phyloP scores from a whole-genome alignment of 1,284 basidiomycete species.

The Cutaneotrichosporon sp. region DNA sequence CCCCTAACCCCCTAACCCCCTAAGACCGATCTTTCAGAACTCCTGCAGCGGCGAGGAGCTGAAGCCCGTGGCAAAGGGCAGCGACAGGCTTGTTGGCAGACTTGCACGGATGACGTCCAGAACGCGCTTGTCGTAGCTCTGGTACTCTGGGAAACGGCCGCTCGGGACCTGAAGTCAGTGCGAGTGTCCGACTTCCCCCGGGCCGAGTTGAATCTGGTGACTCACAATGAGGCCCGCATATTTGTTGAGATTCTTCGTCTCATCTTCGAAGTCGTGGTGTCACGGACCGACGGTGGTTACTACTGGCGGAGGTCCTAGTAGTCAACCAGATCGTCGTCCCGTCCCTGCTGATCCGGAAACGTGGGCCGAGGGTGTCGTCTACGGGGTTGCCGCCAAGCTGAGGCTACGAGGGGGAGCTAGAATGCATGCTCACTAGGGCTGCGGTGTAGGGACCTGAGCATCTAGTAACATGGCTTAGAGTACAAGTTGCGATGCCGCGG shows the following conservation, averaged over 20 bases:
- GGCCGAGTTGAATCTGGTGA: neutral
- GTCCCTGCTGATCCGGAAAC: too few relatives aligned
- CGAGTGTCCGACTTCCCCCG: neutral
- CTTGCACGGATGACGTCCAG: conserved; percentile 15
- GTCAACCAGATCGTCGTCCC: too few relatives aligned
- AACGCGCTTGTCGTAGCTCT: conserved; percentile 19
- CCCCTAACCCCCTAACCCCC: too few relatives aligned
- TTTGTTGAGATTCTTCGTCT: conserved; percentile 12
- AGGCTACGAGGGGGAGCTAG: too few relatives aligned
- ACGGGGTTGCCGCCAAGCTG: too few relatives aligned
- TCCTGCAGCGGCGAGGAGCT: conserved; percentile 19
- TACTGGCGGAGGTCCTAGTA: too few relatives aligned
- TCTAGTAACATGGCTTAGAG: too few relatives aligned
- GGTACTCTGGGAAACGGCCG: conserved; percentile 21
- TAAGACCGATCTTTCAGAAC: conserved; percentile 19
- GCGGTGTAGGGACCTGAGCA: too few relatives aligned
- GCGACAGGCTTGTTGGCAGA: conserved; percentile 14
- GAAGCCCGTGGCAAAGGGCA: conserved; percentile 20
- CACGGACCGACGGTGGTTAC: too few relatives aligned
- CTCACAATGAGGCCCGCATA: conserved; percentile 16
- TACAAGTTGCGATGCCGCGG: too few relatives aligned
- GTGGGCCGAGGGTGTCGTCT: too few relatives aligned
- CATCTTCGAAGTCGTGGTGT: conserved; percentile 8
- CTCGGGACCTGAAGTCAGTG: conserved; percentile 10
- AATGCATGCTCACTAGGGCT: too few relatives aligned